phyloP scores from a whole-genome alignment of 2,329 filamentous ascomycete genomes.

The Cladosporium phlei region DNA sequence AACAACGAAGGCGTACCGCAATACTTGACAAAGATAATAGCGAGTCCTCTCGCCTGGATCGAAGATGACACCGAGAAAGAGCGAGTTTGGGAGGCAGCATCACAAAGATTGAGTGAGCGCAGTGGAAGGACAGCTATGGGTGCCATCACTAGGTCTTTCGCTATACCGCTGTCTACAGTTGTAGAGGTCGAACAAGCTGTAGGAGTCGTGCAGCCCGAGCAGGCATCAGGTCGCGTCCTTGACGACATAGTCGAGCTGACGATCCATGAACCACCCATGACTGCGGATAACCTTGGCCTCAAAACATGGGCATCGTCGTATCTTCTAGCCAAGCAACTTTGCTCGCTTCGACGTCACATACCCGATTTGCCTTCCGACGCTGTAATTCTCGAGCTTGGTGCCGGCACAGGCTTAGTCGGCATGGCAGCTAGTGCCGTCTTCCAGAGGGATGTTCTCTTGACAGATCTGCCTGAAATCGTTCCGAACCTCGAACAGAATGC shows the following conservation, averaged over 20 bases:
- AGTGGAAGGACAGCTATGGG: slow-evolving; percentile 72
- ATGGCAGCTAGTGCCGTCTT: slow-evolving; percentile 74
- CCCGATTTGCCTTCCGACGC: slow-evolving; percentile 15
- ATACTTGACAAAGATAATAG: slow-evolving; percentile 67
- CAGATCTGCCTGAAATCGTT: slow-evolving; percentile 79
- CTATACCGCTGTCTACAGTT: slow-evolving; percentile 37
- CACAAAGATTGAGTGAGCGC: slow-evolving; percentile 73
- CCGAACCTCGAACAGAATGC: slow-evolving; percentile 75
- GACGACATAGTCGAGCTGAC: slow-evolving; percentile 43
- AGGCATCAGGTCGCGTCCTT: neutral
- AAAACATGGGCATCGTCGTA: slow-evolving; percentile 96
- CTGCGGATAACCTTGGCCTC: slow-evolving; percentile 79
- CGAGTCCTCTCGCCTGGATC: slow-evolving; percentile 65
- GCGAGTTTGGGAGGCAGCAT: slow-evolving; percentile 71
- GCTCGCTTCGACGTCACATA: slow-evolving; percentile 27
- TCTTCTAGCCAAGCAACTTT: slow-evolving; percentile 70
- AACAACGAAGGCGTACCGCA: slow-evolving; percentile 50
- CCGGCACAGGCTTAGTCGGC: slow-evolving; percentile 87
- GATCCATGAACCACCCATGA: slow-evolving; percentile 81
- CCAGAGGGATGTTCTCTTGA: slow-evolving; percentile 63
- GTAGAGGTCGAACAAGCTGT: neutral
- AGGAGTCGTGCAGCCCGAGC: neutral
- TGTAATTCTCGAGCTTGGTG: slow-evolving; percentile 69
- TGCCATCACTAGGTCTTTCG: slow-evolving; percentile 57
- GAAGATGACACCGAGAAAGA: slow-evolving; percentile 62